Evolutionary conservation across 768 basidiomycete species (phyloP), one percentile per base, ranked within the genome.

Genomic region (Calocera viscosa): DNA sequence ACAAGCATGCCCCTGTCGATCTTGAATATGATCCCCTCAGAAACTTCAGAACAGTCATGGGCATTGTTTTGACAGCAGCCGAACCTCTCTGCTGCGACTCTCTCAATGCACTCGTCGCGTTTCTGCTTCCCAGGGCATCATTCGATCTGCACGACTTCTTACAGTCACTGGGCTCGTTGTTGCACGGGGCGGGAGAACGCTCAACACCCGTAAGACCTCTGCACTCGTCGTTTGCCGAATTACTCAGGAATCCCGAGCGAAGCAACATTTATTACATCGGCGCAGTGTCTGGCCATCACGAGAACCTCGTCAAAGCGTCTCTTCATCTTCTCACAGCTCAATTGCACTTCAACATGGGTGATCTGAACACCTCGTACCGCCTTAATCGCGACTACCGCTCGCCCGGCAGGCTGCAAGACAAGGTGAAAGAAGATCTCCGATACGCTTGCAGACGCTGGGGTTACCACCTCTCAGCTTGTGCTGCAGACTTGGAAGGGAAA

Each of bases 371-470:
- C 19, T 47, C 43, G 16, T 47, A 47, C 24, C 5, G 24, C 7
- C 24, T 47, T 19, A 47, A 47, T 24, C 7, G 43, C 24, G 8
- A 17, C 24, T 17, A 17, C 5, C 3, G 28, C 30, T 41, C 26
- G 11, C 3, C 64, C 24, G 5, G 34, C 35, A 38, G 19, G 19
- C 19, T n/a, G 19, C 7, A 7, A 19, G 35, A 67, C 17, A 64
- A 65, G 2, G 5, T 67, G 24, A 16, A 38, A 49, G 33, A 33
- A 7, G 24, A 7, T 2, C 32, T 68, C 0, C 16, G 28, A 19
- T 68, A 68, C 43, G 49, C 30, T n/a, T 68, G 67, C 63, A 11
- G 17, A 24, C 30, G 30, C 40, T 67, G 67, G 67, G 30, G 64
- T 16, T 19, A 35, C 30, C 67, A 60, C 19, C 53, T 60, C 8